Conservation (phyloP, 75 land plant genomes). For the Gnetum montanum region DNA sequence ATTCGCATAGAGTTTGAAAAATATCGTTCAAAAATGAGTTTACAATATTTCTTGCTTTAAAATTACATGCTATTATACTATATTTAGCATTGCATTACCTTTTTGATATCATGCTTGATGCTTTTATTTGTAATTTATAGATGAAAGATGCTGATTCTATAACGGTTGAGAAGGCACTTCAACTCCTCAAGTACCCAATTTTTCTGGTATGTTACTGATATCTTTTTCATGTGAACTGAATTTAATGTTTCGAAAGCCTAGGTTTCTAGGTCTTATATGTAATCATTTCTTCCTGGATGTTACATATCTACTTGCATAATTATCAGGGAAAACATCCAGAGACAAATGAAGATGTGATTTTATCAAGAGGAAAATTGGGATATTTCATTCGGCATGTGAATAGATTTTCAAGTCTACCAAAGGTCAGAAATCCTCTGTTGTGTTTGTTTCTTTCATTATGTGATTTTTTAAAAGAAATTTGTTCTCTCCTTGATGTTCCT, state of each 20-base stretch:
- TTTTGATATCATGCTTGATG: not conserved
- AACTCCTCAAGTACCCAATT: slow-evolving; percentile 35
- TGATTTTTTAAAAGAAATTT: too few species aligned
- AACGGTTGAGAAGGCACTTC: slow-evolving; percentile 42
- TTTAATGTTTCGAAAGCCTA: too few species aligned
- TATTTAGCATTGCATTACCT: not conserved
- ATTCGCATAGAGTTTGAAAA: not conserved
- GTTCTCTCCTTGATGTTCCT: too few species aligned
- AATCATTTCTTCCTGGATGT: not conserved
- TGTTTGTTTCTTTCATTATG: too few species aligned
- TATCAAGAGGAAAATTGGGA: slow-evolving; percentile 6
- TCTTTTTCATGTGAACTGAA: too few species aligned
- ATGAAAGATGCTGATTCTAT: slow-evolving; percentile 33
- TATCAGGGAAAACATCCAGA: slow-evolving; percentile 56
- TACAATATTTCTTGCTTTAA: not conserved
- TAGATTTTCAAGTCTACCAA: too few species aligned
- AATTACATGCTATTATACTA: not conserved
- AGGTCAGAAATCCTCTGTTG: too few species aligned
- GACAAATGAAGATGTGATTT: slow-evolving; percentile 23
- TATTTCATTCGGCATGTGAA: not conserved
- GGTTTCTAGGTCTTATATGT: too few species aligned
- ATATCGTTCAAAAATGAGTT: not conserved
- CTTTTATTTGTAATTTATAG: slow-evolving; percentile 24
- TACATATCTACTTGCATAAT: not conserved
- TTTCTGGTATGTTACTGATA: slow-evolving; percentile 21